These are phyloP conservation scores for Rutstroemia sp. DNA, from an alignment of 2,329 filamentous ascomycete species.

Conservation along the genomic window DNA sequence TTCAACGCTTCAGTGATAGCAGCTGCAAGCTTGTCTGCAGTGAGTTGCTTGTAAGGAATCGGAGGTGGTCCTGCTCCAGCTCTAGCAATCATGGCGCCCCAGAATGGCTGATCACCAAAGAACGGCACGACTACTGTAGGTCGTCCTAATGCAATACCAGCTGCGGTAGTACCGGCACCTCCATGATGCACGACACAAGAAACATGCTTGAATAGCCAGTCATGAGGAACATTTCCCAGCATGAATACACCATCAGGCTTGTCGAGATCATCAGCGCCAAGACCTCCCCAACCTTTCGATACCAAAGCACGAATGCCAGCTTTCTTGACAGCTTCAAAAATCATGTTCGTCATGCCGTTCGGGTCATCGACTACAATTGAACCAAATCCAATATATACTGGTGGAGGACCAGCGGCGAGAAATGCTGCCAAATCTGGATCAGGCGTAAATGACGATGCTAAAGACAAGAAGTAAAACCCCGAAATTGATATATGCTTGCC, in stretches of 20 bases:
- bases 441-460: conserved; percentile 59
- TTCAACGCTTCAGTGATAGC: conserved; percentile 55
- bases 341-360: conserved; percentile 58
- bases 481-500: conserved; percentile 61
- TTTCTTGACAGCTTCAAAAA: conserved; percentile 62
- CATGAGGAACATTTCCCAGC: conserved; percentile 78
- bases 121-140: conserved; percentile 82
- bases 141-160: conserved; percentile 72
- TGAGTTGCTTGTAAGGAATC: conserved; percentile 62
- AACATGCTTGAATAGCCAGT: conserved; percentile 80
- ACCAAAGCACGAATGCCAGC: conserved; percentile 71
- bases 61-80: conserved; percentile 67
- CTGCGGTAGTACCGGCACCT: conserved; percentile 80
- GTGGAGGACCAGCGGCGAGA: conserved; percentile 59
- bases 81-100: conserved; percentile 68
- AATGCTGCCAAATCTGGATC: conserved; percentile 58
- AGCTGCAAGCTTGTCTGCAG: conserved; percentile 55
- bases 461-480: conserved; percentile 69
- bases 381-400: conserved; percentile 77
- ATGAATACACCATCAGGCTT: conserved; percentile 75
- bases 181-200: conserved; percentile 82
- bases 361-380: conserved; percentile 77
- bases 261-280: conserved; percentile 63
- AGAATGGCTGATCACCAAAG: conserved; percentile 80
- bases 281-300: conserved; percentile 81